Evolutionary conservation across 2,329 filamentous ascomycete genomes (phyloP), one percentile per base, ranked within the genome.

Genomic region (Rhinocladiella similis): DNA sequence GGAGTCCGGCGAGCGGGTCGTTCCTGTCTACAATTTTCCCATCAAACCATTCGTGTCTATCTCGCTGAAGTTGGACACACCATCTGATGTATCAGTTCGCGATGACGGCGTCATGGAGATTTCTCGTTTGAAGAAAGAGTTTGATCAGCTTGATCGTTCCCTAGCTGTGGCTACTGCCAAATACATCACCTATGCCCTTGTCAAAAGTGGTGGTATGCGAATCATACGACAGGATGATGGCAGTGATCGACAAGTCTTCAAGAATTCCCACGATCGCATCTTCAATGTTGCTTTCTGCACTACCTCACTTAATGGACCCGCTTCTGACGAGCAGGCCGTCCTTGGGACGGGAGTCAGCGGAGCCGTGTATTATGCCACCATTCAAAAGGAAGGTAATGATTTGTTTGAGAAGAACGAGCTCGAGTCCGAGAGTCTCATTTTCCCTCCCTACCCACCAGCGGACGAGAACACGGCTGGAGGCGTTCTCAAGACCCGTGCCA

Each of bases 1-100:
- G 91, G 64, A 85, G 86, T 56, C 81, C 84, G 50, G 73, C 83
- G 3, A 29, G 18, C 76, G 80, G 45, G 80, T 85, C 22, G 85
- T 96, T 63, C 87, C 84, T 69, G 92, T 97, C 46, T 94, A 90
- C 77, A 96, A 96, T 72, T 96, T 99, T 72, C 94, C 94, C 14
- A 91, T 99, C 87, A 90, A 89, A 72, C 94, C 94, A 3, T 99
- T 95, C 81, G 92, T 96, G 63, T 89, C 92, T 18, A 94, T 99
- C 69, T 86, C 84, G 12, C 83, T 97, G 66, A 72, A 81, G 68
- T 69, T 73, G 74, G 79, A 84, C 70, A 77, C 83, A 62, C 73
- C 80, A 59, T 74, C 80, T 57, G 73, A 81, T 13, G 78, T 84
- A 56, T 72, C 80, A 22, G 87, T 97, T 71, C 86, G 88, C 36